These are phyloP conservation scores for Mortierella sp. DNA, from an alignment of 371 early-diverging fungal genomes.

Conservation along the genomic window DNA sequence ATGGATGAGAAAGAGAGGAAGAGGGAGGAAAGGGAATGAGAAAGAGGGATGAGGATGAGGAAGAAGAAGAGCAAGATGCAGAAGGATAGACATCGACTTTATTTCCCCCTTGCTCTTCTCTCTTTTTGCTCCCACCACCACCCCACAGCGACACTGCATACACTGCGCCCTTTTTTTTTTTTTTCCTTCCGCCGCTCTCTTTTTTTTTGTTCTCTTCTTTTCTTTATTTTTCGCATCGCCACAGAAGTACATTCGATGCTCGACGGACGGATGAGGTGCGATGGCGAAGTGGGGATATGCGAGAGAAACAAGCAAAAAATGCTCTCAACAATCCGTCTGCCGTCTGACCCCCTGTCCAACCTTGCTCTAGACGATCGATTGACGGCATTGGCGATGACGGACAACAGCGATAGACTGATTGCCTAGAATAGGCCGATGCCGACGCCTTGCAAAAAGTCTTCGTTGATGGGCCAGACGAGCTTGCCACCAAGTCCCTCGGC, in stretches of 20 bases:
- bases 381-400: too few species aligned
- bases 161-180: not conserved
- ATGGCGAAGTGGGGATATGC: not conserved
- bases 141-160: too few species aligned
- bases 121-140: not conserved
- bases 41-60: not conserved
- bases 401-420: too few species aligned
- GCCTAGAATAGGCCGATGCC: conserved; percentile 1
- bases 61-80: not conserved
- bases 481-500: conserved; percentile 33
- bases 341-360: not conserved
- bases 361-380: too few species aligned
- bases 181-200: not conserved
- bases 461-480: conserved; percentile 26
- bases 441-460: conserved; percentile 17
- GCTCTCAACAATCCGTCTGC: conserved; percentile 13
- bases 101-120: not conserved
- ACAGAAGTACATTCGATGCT: not conserved
- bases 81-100: too few species aligned
- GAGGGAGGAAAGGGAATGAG: not conserved
- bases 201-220: not conserved
- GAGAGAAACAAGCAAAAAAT: not conserved
- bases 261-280: not conserved
- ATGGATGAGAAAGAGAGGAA: not conserved
- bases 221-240: not conserved